These are phyloP conservation scores for Neurospora sp. DNA, from an alignment of 495 filamentous ascomycete genomes.

Conservation along the genomic window DNA sequence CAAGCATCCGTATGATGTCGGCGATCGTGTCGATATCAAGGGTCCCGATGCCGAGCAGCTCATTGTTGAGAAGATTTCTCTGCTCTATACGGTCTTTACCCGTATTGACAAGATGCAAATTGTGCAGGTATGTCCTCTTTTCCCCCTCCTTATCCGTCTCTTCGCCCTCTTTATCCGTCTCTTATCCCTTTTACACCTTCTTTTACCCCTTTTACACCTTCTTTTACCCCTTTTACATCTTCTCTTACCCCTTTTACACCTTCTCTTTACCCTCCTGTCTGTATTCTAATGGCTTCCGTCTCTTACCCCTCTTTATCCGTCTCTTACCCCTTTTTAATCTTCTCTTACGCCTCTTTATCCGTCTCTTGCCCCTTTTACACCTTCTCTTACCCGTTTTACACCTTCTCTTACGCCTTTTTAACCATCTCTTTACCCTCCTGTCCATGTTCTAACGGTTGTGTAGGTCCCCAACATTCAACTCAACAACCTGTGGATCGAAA, in stretches of 20 bases:
- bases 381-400: too few relatives aligned
- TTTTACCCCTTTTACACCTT: too few relatives aligned
- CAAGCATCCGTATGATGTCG: slow-evolving; percentile 86
- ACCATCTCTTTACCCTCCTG: not conserved
- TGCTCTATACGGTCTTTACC: slow-evolving; percentile 90
- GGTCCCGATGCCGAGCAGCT: slow-evolving; percentile 53
- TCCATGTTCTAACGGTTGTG: not conserved
- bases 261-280: too few relatives aligned
- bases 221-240: too few relatives aligned
- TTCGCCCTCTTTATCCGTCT: too few relatives aligned
- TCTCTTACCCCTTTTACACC: not conserved
- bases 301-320: too few relatives aligned
- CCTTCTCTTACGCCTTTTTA: not conserved
- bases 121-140: slow-evolving; percentile 43
- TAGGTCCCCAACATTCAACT: slow-evolving; percentile 76
- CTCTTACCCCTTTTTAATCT: too few relatives aligned
- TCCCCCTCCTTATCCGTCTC: too few relatives aligned
- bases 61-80: slow-evolving; percentile 84
- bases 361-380: too few relatives aligned
- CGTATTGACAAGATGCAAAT: slow-evolving; percentile 70
- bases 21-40: slow-evolving; percentile 81
- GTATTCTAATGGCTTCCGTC: too few relatives aligned
- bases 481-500: slow-evolving; percentile 88
- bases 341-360: too few relatives aligned
- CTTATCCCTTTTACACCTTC: too few relatives aligned